Evolutionary conservation across 306 rosid genomes (phyloP).

Genomic region (Benincasa hispida): DNA sequence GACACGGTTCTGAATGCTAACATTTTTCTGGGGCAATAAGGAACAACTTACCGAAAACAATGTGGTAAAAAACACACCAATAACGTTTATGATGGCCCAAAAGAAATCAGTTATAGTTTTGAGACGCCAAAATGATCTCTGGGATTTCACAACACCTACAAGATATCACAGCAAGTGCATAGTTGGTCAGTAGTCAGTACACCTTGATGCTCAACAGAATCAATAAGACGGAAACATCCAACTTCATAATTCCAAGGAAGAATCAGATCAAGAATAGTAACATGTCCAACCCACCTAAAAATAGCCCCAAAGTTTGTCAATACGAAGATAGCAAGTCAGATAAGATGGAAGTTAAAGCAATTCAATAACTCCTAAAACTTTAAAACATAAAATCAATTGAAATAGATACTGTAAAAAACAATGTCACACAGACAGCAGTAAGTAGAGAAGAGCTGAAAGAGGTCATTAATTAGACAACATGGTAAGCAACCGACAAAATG

Average conservation of each 20-base stretch:
- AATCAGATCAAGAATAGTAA: background rate
- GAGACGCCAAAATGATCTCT: constrained; percentile 74
- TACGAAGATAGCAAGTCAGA: background rate
- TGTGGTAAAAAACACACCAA: constrained; percentile 70
- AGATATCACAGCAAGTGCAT: background rate
- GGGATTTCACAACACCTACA: constrained; percentile 70
- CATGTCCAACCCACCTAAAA: background rate
- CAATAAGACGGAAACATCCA: background rate
- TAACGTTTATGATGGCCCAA: constrained; percentile 66
- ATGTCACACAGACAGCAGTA: background rate
- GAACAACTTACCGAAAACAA: constrained; percentile 64
- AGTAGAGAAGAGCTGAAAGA: background rate
- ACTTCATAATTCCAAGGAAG: background rate
- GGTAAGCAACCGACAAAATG: background rate
- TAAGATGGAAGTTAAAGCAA: background rate
- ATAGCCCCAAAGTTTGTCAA: background rate
- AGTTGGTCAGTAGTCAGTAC: constrained; percentile 1
- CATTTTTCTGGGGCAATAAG: background rate
- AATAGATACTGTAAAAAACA: background rate
- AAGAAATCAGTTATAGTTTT: constrained; percentile 69
- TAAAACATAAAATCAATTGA: background rate
- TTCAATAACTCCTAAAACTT: background rate
- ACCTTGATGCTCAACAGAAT: background rate
- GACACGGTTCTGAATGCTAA: background rate
- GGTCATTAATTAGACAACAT: background rate